Percentiles rank a stretch among this genome's conserved stretches.
phyloP scores from a whole-genome alignment of 2,329 filamentous ascomycete species.

The Fusarium robinianum region DNA sequence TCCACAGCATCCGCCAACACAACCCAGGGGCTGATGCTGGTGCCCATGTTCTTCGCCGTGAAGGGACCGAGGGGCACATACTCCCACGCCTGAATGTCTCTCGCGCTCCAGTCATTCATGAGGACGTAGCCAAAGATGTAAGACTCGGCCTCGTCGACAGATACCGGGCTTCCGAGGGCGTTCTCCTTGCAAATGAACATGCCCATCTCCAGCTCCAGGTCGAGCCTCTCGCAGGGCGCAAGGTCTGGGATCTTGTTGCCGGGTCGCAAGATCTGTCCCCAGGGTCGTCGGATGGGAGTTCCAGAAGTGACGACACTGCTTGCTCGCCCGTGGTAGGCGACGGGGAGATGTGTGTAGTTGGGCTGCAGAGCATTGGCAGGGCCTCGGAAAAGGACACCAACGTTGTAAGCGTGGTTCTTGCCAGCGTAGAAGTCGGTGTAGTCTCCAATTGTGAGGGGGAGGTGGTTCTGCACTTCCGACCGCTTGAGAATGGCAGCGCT shows the following conservation, averaged over 20 bases:
- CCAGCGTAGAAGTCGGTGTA: constrained; percentile 88
- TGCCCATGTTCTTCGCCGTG: constrained; percentile 65
- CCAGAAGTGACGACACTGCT: constrained; percentile 76
- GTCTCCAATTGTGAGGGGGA: constrained; percentile 78
- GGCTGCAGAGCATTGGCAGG: constrained; percentile 75
- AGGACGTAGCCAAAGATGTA: constrained; percentile 72
- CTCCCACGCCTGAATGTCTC: constrained; percentile 66
- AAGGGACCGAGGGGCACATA: constrained; percentile 66
- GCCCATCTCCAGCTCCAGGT: constrained; percentile 79
- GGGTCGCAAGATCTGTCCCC: constrained; percentile 68
- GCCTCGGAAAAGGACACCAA: constrained; percentile 74
- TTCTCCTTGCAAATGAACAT: constrained; percentile 73
- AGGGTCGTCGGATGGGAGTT: constrained; percentile 71
- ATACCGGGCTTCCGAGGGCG: constrained; percentile 67
- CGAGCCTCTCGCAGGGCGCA: constrained; percentile 64
- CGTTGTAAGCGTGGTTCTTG: constrained; percentile 72
- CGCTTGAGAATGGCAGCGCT: constrained; percentile 36
- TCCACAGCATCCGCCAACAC: constrained; percentile 62
- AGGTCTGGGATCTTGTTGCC: constrained; percentile 57
- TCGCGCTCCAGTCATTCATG: constrained; percentile 67
- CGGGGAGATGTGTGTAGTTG: constrained; percentile 80
- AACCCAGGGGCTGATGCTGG: constrained; percentile 65
- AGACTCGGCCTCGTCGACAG: constrained; percentile 68
- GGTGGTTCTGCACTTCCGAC: constrained; percentile 63
- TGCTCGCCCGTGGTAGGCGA: constrained; percentile 80